Evolutionary conservation across 495 filamentous ascomycete species (phyloP), one percentile per base, ranked within the genome.

Genomic region (Aspergillus bertholletiae): DNA sequence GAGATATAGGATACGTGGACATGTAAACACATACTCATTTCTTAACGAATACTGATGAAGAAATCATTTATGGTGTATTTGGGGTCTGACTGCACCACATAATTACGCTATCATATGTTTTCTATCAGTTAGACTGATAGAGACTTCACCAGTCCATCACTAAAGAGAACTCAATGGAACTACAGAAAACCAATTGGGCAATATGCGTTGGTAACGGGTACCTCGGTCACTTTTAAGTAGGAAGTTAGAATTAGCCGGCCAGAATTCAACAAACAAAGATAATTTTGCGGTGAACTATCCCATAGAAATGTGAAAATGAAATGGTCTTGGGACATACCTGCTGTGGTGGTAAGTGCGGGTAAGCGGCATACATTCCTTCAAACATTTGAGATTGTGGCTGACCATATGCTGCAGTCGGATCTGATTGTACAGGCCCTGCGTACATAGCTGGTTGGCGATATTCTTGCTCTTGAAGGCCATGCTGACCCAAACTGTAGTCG

Each of bases 361-460:
- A 94, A 28, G 81, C 81, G 48, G 64, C 71, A 73, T 97, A 97
- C 80, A 97, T 96, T 49, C 78, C 80, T 58, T 92, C 89, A 65
- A 93, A 96, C 82, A 96, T 94, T 60, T 84, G 85, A 40, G 83
- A 79, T 61, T 85, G 85, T 35, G 85, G 83, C 50, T 92, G 87
- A 37, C 83, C 87, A 67, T 93, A 92, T 23, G 81, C 77, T 35
- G 80, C 80, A 28, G 81, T 76, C 7, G 86, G 86, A 45, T 87
- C 86, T 22, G 83, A 74, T 58, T 88, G 89, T 27, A 90, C 88
- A 46, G 89, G 84, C 13, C 81, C 81, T 11, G 84, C 76, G 70
- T 96, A 97, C 82, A 96, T 90, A 45, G 78, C 75, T 37, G 80
- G 84, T 62, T 83, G 83, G 58, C 90, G 85, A 61, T 94, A 92